Conservation (phyloP, 2,329 filamentous ascomycete genomes). For the Cordyceps javanica region DNA sequence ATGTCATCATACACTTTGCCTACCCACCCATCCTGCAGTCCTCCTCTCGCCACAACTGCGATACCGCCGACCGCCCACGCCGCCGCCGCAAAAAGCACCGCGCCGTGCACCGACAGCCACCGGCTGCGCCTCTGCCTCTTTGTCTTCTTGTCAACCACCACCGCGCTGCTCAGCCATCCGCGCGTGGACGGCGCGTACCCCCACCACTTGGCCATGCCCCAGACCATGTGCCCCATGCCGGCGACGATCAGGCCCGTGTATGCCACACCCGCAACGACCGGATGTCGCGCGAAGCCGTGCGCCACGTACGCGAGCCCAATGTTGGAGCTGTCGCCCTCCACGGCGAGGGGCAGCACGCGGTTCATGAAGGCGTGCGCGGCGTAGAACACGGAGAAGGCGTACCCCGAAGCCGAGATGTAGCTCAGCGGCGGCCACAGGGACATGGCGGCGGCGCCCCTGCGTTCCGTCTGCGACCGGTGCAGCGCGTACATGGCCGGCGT, state of each 20-base stretch:
- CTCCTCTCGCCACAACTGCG: constrained; percentile 68
- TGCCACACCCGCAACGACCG: constrained; percentile 57
- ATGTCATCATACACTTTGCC: constrained; percentile 73
- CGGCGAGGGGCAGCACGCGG: constrained; percentile 64
- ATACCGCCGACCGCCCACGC: constrained; percentile 81
- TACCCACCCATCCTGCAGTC: constrained; percentile 69
- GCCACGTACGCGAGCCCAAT: constrained; percentile 77
- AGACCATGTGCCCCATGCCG: constrained; percentile 72
- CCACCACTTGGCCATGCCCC: constrained; percentile 81
- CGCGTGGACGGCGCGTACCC: constrained; percentile 53
- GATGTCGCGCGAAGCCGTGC: constrained; percentile 75
- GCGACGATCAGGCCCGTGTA: constrained; percentile 63
- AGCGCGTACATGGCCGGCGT: constrained; percentile 44
- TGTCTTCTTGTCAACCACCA: constrained; percentile 43
- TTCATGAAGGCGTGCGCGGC: constrained; percentile 70
- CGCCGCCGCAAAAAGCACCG: constrained; percentile 49
- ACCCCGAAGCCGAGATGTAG: constrained; percentile 67
- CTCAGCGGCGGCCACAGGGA: constrained; percentile 65
- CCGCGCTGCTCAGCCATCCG: constrained; percentile 39
- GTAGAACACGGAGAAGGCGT: constrained; percentile 59
- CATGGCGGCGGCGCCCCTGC: constrained; percentile 22
- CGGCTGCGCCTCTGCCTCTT: constrained; percentile 53
- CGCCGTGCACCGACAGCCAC: constrained; percentile 66
- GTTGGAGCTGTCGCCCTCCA: constrained; percentile 81
- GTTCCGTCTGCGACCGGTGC: constrained; percentile 25